Percentiles rank a stretch among this genome's conserved stretches.
phyloP scores from a whole-genome alignment of 345 rosid genomes.

The Acer campestre region DNA sequence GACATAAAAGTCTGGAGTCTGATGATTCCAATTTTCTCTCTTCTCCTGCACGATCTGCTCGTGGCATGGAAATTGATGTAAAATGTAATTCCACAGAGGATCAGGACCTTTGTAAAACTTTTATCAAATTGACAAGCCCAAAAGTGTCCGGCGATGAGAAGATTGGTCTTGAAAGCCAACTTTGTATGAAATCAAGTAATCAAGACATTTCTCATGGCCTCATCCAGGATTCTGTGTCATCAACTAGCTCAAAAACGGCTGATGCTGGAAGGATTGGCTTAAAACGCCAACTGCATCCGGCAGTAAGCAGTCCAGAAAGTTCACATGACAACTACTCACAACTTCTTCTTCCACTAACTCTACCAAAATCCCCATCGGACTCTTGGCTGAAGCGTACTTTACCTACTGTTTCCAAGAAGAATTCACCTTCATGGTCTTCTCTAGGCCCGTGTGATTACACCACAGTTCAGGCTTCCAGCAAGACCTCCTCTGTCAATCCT shows the following conservation, averaged over 20 bases:
- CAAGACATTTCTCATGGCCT: constrained; percentile 10
- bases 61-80: constrained; percentile 15
- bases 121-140: constrained; percentile 20
- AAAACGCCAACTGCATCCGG: constrained; percentile 31
- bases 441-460: constrained; percentile 26
- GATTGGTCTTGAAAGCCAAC: constrained; percentile 34
- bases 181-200: constrained; percentile 20
- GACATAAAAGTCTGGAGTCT: constrained; percentile 27
- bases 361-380: constrained; percentile 88
- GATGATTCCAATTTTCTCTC: constrained; percentile 23
- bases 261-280: constrained; percentile 36
- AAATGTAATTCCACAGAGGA: constrained; percentile 21
- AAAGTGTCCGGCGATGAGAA: constrained; percentile 28
- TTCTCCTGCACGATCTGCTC: constrained; percentile 22
- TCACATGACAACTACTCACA: constrained; percentile 21
- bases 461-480: constrained; percentile 31
- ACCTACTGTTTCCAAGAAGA: constrained; percentile 57
- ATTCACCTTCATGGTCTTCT: constrained; percentile 40
- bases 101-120: constrained; percentile 3
- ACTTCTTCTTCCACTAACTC: constrained; percentile 61
- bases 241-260: constrained; percentile 21
- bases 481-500: constrained; percentile 29
- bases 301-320: constrained; percentile 32
- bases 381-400: constrained; percentile 83
- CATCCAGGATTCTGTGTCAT: constrained; percentile 9